Percentiles rank a stretch among this genome's conserved stretches.
Evolutionary conservation across 306 rosid species (phyloP).

Genomic region (Hippophae tibetana): DNA sequence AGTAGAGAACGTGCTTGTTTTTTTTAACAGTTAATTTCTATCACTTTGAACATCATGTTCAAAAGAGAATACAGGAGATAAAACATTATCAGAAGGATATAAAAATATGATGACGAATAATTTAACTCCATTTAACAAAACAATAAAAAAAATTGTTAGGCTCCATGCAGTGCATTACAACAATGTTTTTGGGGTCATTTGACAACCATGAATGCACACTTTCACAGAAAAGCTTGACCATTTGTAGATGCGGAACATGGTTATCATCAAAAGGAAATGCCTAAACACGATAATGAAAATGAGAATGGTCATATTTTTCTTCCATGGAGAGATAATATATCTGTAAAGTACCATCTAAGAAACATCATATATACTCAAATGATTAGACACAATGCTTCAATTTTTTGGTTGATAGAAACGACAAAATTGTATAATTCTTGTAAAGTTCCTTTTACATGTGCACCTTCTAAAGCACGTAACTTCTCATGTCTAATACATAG

Average conservation of each 20-base stretch:
- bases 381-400: too few relatives aligned
- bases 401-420: too few relatives aligned
- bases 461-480: conserved; percentile 71
- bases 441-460: not conserved
- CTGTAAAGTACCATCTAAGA: conserved; percentile 31
- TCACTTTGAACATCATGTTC: too few relatives aligned
- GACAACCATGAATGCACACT: conserved; percentile 72
- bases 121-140: too few relatives aligned
- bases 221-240: conserved; percentile 74
- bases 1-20: too few relatives aligned
- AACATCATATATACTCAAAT: not conserved
- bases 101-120: too few relatives aligned
- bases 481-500: conserved; percentile 88
- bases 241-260: conserved; percentile 70
- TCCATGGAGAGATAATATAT: conserved; percentile 85
- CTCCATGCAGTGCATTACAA: conserved; percentile 89
- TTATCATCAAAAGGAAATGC: conserved; percentile 56
- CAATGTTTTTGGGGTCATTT: conserved; percentile 58
- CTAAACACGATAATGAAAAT: conserved; percentile 81
- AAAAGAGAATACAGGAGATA: too few relatives aligned
- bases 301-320: conserved; percentile 65
- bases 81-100: too few relatives aligned
- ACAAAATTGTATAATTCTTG: too few relatives aligned
- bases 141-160: conserved; percentile 6
- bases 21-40: too few relatives aligned